Evolutionary conservation across 176 grass and related monocot species (phyloP), one percentile per base, ranked within the genome.

Genomic region (Microstegium vimineum): DNA sequence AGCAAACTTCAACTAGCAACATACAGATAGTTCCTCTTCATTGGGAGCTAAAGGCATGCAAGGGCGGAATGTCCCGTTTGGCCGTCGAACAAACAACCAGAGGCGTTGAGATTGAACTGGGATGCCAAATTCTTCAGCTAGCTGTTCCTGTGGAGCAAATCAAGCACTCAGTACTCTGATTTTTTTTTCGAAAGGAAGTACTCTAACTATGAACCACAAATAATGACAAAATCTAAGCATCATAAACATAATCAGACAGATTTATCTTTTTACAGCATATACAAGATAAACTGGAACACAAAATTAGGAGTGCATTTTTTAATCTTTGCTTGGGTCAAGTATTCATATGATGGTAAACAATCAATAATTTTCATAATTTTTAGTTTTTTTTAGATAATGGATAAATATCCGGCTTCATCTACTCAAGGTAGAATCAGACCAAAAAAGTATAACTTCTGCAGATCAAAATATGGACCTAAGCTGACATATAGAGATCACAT

Each of bases 41-140:
- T 52, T 8, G 30, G 77, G 3, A 68, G 62, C 34, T 6, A 80
- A 23, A 5, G 30, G 11, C 20, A 11, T 80, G 2, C 0, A 0
- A 67, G 77, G 77, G 22, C 62, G 77, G 6, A 1, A 80, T 80
- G 77, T 80, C 27, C 31, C 4, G 0, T 80, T 80, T 51, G 34
- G 1, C 32, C 63, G 62, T 80, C 0, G 6, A 52, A 5, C 42
- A 28, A 28, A 80, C 11, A 68, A 16, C 77, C 62, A 80, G 45
- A 80, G 77, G 27, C 77, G 42, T 2, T 68, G 62, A 51, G 2
- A 68, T 36, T 68, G 62, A 80, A 52, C 43, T 15, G 6, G 77
- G 28, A 11, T 51, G 12, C 28, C 30, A 41, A 80, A 52, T 52
- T 68, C 62, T 35, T 35, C 5, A 33, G 77, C 62, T 4, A 80